Base-by-base conservation (phyloP, 805 yeast genomes). In the Saturnispora bothae region DNA sequence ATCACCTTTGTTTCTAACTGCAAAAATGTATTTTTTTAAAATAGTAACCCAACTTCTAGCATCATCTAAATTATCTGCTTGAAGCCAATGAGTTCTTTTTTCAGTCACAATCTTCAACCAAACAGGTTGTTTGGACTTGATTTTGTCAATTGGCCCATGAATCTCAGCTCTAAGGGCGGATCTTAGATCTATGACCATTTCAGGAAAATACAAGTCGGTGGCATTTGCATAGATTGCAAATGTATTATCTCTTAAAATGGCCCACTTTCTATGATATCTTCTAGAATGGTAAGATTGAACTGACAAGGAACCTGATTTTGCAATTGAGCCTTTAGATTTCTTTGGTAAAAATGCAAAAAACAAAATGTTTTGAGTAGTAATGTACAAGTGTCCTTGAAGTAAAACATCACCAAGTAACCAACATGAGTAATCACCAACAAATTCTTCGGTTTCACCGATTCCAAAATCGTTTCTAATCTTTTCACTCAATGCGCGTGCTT, bases 391-490 rank as follows among this genome's bases (percentile, higher is more conserved):
- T 3, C 97, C 97, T 56, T 85, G 96, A 19, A 86, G 60, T 20
- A 89, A 61, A 0, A 88, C 92, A 49, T 83, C 94, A 43, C 77
- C 72, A 41, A 85, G 64, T 27, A 88, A 62, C 95, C 95, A 88
- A 22, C 86, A 76, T 3, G 79, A 69, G 49, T 68, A 80, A 44
- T 77, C 82, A n/a, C 68, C 70, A 23, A 69, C 48, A 43, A 78
- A 66, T n/a, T 57, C 56, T 47, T 79, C 86, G 29, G 66, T 66
- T 16, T 66, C 69, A n/a, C 57, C 54, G n/a, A 79, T 56, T 4
- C 64, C 65, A 47, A 71, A 70, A 2, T 59, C 56, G 5, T 49
- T 44, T 26, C 49, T 53, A 30, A 69, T 45, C 39, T 64, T 66
- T 5, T 52, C 48, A 16, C 59, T 53, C 2, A 68, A 46, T 1